These are phyloP conservation scores for Lodderomyces metapsilosis DNA, from an alignment of 1,139 yeast genomes.

Conservation along the genomic window DNA sequence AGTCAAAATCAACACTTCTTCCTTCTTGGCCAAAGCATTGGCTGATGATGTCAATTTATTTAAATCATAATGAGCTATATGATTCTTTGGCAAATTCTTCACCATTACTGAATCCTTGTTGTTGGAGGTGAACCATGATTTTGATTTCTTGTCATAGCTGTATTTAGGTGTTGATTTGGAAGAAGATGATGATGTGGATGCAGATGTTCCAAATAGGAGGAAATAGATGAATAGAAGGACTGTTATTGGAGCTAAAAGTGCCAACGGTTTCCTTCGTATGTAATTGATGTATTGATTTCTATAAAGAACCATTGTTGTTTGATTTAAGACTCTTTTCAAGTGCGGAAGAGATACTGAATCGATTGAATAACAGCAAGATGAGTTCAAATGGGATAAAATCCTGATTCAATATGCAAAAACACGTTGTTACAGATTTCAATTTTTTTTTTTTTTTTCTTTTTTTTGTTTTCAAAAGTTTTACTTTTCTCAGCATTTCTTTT, in stretches of 20 bases:
- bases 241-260: slow-evolving; percentile 45
- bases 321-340: not conserved
- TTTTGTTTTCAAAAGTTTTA: too few relatives aligned
- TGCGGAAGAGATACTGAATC: too few relatives aligned
- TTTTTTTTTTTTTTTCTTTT: too few relatives aligned
- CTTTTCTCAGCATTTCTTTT: too few relatives aligned
- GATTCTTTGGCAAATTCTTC: slow-evolving; percentile 67
- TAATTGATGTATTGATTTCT: slow-evolving; percentile 44
- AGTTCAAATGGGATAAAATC: too few relatives aligned
- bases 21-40: slow-evolving; percentile 69
- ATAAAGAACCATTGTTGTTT: slow-evolving; percentile 12
- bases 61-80: slow-evolving; percentile 81
- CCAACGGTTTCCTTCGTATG: slow-evolving; percentile 60
- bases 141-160: slow-evolving; percentile 48
- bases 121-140: slow-evolving; percentile 42
- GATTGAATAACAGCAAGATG: too few relatives aligned
- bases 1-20: slow-evolving; percentile 78
- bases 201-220: slow-evolving; percentile 35
- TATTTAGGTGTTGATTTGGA: slow-evolving; percentile 33
- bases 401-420: too few relatives aligned
- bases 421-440: too few relatives aligned
- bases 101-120: slow-evolving; percentile 50
- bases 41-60: slow-evolving; percentile 71
- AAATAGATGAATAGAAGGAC: slow-evolving; percentile 42
- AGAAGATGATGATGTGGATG: slow-evolving; percentile 15